A percentile compares a stretch with the other conserved stretches of the same genome.
Conservation (phyloP, 352 stramenopile species). For the Albugo candida region DNA sequence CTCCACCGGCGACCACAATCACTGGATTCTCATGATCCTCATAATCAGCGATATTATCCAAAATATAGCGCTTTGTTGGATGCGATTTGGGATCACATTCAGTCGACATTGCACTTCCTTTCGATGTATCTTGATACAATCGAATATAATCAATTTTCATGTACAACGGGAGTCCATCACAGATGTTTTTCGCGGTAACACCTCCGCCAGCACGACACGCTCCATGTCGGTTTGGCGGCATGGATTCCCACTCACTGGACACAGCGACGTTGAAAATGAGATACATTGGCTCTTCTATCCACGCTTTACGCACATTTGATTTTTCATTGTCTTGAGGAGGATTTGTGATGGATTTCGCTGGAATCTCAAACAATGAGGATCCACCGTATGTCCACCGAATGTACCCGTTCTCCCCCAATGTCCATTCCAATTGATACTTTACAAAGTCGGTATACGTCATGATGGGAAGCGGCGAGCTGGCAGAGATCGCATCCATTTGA, state of each 20-base stretch:
- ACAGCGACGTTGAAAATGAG: constrained; percentile 53
- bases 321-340: constrained; percentile 17
- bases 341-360: constrained; percentile 20
- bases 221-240: constrained; percentile 17
- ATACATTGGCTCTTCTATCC: constrained; percentile 44
- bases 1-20: constrained; percentile 21
- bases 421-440: constrained; percentile 40
- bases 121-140: constrained; percentile 25
- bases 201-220: constrained; percentile 14
- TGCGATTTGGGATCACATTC: constrained; percentile 29
- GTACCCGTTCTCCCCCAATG: constrained; percentile 25
- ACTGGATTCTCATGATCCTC: constrained; percentile 17
- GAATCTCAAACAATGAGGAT: constrained; percentile 32
- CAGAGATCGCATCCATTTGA: constrained; percentile 39
- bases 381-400: constrained; percentile 31
- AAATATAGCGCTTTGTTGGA: constrained; percentile 29
- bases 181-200: constrained; percentile 19
- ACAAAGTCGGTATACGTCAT: constrained; percentile 27
- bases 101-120: constrained; percentile 19
- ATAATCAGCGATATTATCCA: constrained; percentile 31
- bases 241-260: constrained; percentile 21
- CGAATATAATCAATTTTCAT: constrained; percentile 50
- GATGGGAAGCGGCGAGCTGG: constrained; percentile 37
- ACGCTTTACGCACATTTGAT: constrained; percentile 27
- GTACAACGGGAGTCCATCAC: constrained; percentile 32